phyloP scores from a whole-genome alignment of 495 filamentous ascomycete species.

The Trypethelium eluteriae region DNA sequence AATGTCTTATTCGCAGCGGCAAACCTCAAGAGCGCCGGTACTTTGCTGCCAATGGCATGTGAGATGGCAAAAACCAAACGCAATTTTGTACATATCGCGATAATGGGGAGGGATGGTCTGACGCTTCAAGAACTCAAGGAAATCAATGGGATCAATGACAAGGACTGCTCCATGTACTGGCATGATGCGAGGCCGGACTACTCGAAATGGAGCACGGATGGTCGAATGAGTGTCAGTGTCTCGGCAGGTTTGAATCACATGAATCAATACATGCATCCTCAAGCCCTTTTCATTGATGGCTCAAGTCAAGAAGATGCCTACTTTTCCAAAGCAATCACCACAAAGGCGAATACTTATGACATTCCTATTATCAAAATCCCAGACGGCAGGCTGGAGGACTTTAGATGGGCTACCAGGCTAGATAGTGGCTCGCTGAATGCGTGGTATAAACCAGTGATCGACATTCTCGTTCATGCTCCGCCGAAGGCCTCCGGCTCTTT shows the following conservation, averaged over 20 bases:
- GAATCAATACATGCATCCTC: slow-evolving; percentile 50
- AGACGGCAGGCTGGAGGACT: slow-evolving; percentile 44
- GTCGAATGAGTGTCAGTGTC: slow-evolving; percentile 41
- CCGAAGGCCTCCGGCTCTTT: slow-evolving; percentile 60
- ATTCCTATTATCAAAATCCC: slow-evolving; percentile 63
- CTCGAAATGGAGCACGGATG: slow-evolving; percentile 42
- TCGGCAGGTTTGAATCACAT: slow-evolving; percentile 37
- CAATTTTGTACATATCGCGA: slow-evolving; percentile 53
- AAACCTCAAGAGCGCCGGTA: slow-evolving; percentile 47
- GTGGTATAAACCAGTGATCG: slow-evolving; percentile 66
- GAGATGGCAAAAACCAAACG: slow-evolving; percentile 50
- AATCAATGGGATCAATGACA: slow-evolving; percentile 48
- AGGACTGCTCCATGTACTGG: slow-evolving; percentile 48
- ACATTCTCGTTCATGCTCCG: slow-evolving; percentile 70
- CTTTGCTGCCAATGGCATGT: slow-evolving; percentile 53
- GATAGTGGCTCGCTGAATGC: slow-evolving; percentile 63
- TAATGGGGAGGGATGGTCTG: slow-evolving; percentile 50
- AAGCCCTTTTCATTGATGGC: slow-evolving; percentile 48
- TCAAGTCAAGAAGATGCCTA: slow-evolving; percentile 43
- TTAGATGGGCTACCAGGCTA: slow-evolving; percentile 70
- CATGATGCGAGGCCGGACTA: slow-evolving; percentile 54
- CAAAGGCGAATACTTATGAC: slow-evolving; percentile 37
- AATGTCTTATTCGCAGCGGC: slow-evolving; percentile 55
- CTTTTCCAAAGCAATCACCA: slow-evolving; percentile 49
- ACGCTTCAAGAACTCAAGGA: slow-evolving; percentile 44